A percentile compares a stretch with the other conserved stretches of the same genome.
phyloP scores from a whole-genome alignment of 1,284 basidiomycete genomes.

The Boletellus sp. region DNA sequence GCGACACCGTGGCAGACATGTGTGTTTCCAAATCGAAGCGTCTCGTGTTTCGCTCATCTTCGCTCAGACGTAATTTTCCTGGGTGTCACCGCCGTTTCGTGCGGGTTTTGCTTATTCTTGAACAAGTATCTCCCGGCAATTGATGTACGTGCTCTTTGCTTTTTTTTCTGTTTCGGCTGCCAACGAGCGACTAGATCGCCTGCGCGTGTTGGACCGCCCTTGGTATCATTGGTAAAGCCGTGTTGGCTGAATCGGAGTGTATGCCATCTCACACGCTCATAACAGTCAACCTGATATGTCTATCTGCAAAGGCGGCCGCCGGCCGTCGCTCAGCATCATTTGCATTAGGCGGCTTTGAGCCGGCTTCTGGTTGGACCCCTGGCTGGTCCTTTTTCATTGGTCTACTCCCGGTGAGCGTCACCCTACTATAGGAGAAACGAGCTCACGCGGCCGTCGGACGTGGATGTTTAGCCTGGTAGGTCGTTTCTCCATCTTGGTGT shows the following conservation, averaged over 20 bases:
- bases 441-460: not conserved
- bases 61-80: conserved; percentile 48
- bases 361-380: conserved; percentile 51
- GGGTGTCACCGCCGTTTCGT: conserved; percentile 41
- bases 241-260: not conserved
- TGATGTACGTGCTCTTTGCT: conserved; percentile 38
- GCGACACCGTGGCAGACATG: conserved; percentile 51
- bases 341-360: conserved; percentile 48
- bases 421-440: not conserved
- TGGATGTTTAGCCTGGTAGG: conserved; percentile 35
- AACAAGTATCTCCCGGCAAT: conserved; percentile 45
- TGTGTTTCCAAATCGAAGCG: conserved; percentile 18
- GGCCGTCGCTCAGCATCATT: conserved; percentile 47
- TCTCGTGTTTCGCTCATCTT: conserved; percentile 1
- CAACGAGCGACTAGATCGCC: conserved; percentile 35
- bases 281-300: conserved; percentile 44
- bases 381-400: conserved; percentile 61
- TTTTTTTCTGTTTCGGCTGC: not conserved
- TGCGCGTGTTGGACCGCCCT: conserved; percentile 53
- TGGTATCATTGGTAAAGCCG: conserved; percentile 43
- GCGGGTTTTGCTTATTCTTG: conserved; percentile 46
- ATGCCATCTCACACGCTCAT: conserved; percentile 2
- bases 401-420: conserved; percentile 43
- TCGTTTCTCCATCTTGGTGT: not conserved
- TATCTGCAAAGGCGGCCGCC: conserved; percentile 47